phyloP scores from a whole-genome alignment of 176 grass and related monocot species.

The Aegilops longissima region DNA sequence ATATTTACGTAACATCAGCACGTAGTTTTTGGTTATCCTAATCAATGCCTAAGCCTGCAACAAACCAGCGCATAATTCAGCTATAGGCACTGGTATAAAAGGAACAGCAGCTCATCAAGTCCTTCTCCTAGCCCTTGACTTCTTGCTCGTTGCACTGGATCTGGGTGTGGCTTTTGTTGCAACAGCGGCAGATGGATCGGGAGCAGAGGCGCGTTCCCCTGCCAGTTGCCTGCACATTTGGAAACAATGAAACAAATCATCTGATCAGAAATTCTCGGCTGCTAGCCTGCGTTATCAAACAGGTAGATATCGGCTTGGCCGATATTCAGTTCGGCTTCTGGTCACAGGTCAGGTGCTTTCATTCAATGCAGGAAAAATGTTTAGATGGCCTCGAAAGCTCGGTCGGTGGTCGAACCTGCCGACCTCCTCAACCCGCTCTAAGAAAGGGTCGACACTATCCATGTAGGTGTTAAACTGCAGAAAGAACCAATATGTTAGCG shows the following conservation, averaged over 20 bases:
- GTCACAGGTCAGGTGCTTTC: not conserved
- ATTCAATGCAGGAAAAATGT: not conserved
- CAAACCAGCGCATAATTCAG: too few species aligned
- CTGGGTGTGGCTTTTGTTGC: too few species aligned
- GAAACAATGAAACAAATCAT: not conserved
- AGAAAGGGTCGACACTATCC: slow-evolving; percentile 12
- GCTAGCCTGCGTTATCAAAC: not conserved
- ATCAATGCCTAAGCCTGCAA: too few species aligned
- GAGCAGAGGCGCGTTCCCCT: too few species aligned
- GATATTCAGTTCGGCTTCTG: not conserved
- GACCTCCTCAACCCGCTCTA: slow-evolving; percentile 37
- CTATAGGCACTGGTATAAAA: too few species aligned
- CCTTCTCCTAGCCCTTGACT: too few species aligned
- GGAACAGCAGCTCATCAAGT: too few species aligned
- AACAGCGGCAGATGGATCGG: too few species aligned
- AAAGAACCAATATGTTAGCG: not conserved
- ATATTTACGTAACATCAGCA: too few species aligned
- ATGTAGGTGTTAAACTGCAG: slow-evolving; percentile 46
- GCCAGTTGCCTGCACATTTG: too few species aligned
- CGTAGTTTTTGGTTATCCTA: too few species aligned
- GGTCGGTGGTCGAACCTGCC: slow-evolving; percentile 1
- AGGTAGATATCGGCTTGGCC: not conserved
- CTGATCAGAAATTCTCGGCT: not conserved
- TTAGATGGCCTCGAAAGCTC: not conserved
- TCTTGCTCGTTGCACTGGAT: too few species aligned